A percentile compares a stretch with the other conserved stretches of the same genome.
These are phyloP conservation scores for Lyophyllum decastes DNA, from an alignment of 768 basidiomycete genomes.

Conservation along the genomic window DNA sequence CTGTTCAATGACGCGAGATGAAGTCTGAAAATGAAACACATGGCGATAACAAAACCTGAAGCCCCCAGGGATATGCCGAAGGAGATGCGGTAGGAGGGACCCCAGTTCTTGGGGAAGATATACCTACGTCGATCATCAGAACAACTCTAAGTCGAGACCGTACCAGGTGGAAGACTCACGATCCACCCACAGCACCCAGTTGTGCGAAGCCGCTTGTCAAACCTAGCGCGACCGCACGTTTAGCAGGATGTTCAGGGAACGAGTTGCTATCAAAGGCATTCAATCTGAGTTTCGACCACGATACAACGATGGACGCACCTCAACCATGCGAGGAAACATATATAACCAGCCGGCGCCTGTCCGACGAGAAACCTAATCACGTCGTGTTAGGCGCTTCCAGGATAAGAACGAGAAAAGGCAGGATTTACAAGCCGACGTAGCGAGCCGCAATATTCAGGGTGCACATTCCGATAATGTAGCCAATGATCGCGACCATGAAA, in stretches of 20 bases:
- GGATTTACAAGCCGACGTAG: not conserved
- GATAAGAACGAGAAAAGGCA: not conserved
- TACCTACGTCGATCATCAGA: not conserved
- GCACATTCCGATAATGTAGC: not conserved
- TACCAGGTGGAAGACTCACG: constrained; percentile 36
- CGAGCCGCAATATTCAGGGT: not conserved
- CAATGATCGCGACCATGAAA: constrained; percentile 40
- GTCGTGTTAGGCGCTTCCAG: not conserved
- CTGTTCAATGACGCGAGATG: not conserved
- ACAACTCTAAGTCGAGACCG: not conserved
- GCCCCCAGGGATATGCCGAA: not conserved
- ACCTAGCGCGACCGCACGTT: constrained; percentile 68
- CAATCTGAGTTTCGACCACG: not conserved
- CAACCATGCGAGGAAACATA: not conserved
- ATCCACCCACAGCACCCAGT: constrained; percentile 56
- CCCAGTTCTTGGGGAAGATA: not conserved
- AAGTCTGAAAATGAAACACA: not conserved
- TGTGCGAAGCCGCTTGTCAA: constrained; percentile 65
- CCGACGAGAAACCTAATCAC: not conserved
- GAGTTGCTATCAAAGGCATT: constrained; percentile 19
- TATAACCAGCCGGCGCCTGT: not conserved
- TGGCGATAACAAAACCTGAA: not conserved
- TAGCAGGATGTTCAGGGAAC: constrained; percentile 62
- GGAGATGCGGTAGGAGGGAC: not conserved
- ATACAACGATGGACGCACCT: not conserved